phyloP scores from a whole-genome alignment of 1,139 yeast genomes.

The Ogataea hybrid region DNA sequence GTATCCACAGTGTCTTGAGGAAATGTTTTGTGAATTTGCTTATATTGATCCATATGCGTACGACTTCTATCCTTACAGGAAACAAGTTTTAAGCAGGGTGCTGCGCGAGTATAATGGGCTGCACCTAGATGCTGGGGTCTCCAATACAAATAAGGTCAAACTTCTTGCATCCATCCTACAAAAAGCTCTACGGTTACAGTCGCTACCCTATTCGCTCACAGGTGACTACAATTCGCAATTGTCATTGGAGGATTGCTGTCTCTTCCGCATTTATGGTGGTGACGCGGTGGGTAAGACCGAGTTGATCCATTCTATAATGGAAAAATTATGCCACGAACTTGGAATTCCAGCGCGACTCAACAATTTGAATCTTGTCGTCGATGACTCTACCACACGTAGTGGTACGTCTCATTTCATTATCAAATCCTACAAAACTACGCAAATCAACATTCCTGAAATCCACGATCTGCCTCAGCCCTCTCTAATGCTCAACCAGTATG shows the following conservation, averaged over 20 bases:
- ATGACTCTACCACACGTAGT: slow-evolving; percentile 2
- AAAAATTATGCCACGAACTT: slow-evolving; percentile 11
- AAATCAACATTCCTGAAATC: background rate
- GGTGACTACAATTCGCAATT: background rate
- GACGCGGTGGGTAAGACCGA: slow-evolving; percentile 14
- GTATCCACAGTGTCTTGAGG: slow-evolving; percentile 14
- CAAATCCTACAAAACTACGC: background rate
- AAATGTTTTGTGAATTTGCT: slow-evolving; percentile 15
- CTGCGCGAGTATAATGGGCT: background rate
- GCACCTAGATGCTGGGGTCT: slow-evolving; percentile 2
- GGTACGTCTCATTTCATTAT: slow-evolving; percentile 2
- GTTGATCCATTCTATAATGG: slow-evolving; percentile 14
- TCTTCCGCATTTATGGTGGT: slow-evolving; percentile 22
- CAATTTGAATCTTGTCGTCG: background rate
- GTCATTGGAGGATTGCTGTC: slow-evolving; percentile 17
- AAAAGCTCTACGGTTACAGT: background rate
- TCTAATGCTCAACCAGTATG: background rate
- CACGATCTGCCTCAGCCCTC: background rate
- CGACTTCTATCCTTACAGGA: slow-evolving; percentile 7
- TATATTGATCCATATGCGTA: slow-evolving; percentile 21
- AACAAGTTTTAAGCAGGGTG: slow-evolving; percentile 7
- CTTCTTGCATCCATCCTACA: slow-evolving; percentile 3
- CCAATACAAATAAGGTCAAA: slow-evolving; percentile 4
- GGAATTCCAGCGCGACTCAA: slow-evolving; percentile 6
- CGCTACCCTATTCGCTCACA: background rate